phyloP scores from a whole-genome alignment of 768 basidiomycete species.

The Hysterangium stoloniferum region DNA sequence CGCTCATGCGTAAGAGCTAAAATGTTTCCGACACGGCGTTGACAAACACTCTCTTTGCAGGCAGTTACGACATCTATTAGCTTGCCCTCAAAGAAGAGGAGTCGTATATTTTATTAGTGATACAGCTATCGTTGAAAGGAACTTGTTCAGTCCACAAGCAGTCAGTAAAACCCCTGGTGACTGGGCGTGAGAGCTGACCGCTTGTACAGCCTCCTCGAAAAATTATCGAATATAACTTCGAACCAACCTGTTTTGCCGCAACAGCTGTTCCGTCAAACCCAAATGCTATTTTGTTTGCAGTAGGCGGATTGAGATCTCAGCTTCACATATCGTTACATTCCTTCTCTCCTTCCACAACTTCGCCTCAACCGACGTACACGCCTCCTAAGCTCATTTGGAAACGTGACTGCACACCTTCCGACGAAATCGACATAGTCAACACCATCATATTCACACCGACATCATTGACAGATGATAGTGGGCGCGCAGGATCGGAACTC shows the following conservation, averaged over 20 bases:
- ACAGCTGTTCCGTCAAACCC: slow-evolving; percentile 34
- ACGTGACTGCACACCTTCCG: neutral
- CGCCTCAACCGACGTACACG: neutral
- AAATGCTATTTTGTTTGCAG: slow-evolving; percentile 56
- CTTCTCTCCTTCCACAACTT: neutral
- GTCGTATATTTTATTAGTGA: slow-evolving; percentile 55
- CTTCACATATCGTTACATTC: slow-evolving; percentile 52
- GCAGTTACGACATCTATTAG: slow-evolving; percentile 71
- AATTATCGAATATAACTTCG: slow-evolving; percentile 48
- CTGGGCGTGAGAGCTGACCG: neutral
- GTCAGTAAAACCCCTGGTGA: slow-evolving; percentile 34
- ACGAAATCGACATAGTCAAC: neutral
- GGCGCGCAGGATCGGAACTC: neutral
- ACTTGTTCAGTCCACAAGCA: slow-evolving; percentile 38
- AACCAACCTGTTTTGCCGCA: slow-evolving; percentile 51
- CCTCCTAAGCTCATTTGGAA: neutral
- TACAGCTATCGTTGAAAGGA: slow-evolving; percentile 51
- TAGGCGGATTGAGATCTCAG: slow-evolving; percentile 68
- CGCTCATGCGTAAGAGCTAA: neutral
- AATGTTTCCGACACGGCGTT: neutral
- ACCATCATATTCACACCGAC: slow-evolving; percentile 4
- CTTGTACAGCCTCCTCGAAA: slow-evolving; percentile 27
- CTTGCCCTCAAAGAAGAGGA: slow-evolving; percentile 62
- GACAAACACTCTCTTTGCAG: slow-evolving; percentile 24
- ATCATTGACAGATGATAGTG: slow-evolving; percentile 4